Base-by-base conservation (phyloP, 2,329 filamentous ascomycete genomes). In the Bipolaris zeicola region DNA sequence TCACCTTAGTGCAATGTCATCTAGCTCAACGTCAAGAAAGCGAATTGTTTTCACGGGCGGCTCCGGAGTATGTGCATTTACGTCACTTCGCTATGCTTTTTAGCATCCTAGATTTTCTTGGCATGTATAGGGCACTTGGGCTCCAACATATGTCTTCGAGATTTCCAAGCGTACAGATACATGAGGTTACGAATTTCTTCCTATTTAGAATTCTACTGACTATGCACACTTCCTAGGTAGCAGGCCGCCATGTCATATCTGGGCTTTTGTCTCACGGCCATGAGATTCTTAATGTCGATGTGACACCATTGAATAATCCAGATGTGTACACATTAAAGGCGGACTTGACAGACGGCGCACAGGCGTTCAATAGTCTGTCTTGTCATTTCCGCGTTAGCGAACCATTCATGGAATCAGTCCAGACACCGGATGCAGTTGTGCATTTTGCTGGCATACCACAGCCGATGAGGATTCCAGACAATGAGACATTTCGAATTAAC, bases 401-500 rank as follows among this genome's bases (percentile, higher is more conserved):
- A 58, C 58, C 76, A 45, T 76, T 76, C 14, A 77, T 75, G 37
- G 68, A 72, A 2, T 57, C 61, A 18, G 50, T 69, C 33, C 58
- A 61, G 70, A 77, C 11, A 7, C 85, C 85, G 0, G 83, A 87
- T 63, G 85, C 82, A 1, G 81, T 88, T 34, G 84, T 87, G 46
- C 85, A 88, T 67, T 83, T 87, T 50, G 83, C 81, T 33, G 66
- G 67, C 42, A 72, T 72, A 60, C 81, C 85, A 0, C 80, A 84
- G 41, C 85, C 85, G 55, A 82, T 87, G 80, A 77, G 87, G 6
- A 81, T 86, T 0, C 84, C 85, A 0, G 85, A 87, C 66, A 83
- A 81, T 49, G 83, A 86, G 64, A 81, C 79, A 22, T 87, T 86
- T 72, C 77, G 78, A 28, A 68, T 71, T 46, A 72, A 72, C 52